Evolutionary conservation across 345 rosid genomes (phyloP).

Genomic region (Rubroshorea leprosula): DNA sequence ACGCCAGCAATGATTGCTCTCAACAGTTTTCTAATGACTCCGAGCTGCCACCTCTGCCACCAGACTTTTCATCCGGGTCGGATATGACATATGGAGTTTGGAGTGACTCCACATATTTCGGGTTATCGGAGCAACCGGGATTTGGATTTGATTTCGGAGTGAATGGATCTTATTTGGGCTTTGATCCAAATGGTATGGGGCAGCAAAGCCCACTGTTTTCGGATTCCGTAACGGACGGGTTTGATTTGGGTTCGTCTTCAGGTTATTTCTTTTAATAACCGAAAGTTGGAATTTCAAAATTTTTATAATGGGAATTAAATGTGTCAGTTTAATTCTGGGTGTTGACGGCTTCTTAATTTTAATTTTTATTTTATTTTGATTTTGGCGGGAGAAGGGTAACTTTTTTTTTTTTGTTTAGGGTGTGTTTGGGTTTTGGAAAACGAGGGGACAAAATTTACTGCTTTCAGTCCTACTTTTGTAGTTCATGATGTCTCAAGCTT

Average conservation of each 20-base stretch:
- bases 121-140: constrained; percentile 19
- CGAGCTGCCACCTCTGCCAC: constrained; percentile 90
- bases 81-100: constrained; percentile 29
- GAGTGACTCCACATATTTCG: constrained; percentile 30
- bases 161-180: constrained; percentile 22
- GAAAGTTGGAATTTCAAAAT: too few relatives aligned
- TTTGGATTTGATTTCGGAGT: constrained; percentile 8
- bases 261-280: constrained; percentile 15
- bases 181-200: constrained; percentile 21
- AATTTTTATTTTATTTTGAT: neutral
- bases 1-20: constrained; percentile 14
- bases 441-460: neutral
- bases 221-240: constrained; percentile 29
- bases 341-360: too few relatives aligned
- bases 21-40: constrained; percentile 23
- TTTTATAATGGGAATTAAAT: too few relatives aligned
- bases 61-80: constrained; percentile 46
- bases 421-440: constrained; percentile 4
- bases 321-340: neutral
- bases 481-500: constrained; percentile 7
- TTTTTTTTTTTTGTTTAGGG: neutral
- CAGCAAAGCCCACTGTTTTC: constrained; percentile 30
- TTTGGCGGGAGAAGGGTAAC: constrained; percentile 9
- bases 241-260: constrained; percentile 40
- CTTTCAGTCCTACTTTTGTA: constrained; percentile 4